Percentiles rank a stretch among this genome's conserved stretches.
Evolutionary conservation across 2,329 filamentous ascomycete genomes (phyloP).

Genomic region (Diplodia corticola): DNA sequence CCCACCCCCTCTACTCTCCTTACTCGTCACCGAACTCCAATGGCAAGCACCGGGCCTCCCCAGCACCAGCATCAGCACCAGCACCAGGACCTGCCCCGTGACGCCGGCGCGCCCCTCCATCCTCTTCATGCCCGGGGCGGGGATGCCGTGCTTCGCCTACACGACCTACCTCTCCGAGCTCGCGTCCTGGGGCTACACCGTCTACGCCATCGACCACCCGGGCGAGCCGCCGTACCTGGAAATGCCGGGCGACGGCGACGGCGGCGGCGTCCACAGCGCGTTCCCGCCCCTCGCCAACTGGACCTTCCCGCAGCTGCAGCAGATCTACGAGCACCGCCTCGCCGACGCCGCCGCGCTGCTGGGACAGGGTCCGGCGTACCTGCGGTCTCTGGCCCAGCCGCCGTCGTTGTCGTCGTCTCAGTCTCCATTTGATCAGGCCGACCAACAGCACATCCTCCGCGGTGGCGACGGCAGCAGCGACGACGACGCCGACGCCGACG

Average conservation of each 20-base stretch:
- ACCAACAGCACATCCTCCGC: too few species aligned
- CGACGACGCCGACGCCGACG: too few species aligned
- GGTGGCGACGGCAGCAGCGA: too few species aligned
- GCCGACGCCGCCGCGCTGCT: slow-evolving; percentile 26
- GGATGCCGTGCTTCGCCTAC: slow-evolving; percentile 22
- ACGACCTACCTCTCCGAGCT: slow-evolving; percentile 26
- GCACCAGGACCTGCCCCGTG: too few species aligned
- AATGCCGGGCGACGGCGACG: slow-evolving; percentile 24
- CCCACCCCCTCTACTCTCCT: not conserved
- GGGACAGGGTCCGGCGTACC: too few species aligned
- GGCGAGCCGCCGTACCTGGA: slow-evolving; percentile 28
- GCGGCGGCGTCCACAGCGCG: slow-evolving; percentile 7
- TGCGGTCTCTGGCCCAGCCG: too few species aligned
- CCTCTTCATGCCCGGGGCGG: slow-evolving; percentile 29
- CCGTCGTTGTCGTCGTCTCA: too few species aligned
- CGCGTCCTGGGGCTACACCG: slow-evolving; percentile 27
- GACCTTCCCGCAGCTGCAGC: not conserved
- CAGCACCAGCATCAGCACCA: slow-evolving; percentile 23
- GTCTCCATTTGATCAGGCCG: too few species aligned
- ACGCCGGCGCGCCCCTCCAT: slow-evolving; percentile 24
- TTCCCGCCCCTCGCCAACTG: not conserved
- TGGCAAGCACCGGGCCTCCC: slow-evolving; percentile 24
- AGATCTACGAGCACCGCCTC: slow-evolving; percentile 28
- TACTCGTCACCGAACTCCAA: slow-evolving; percentile 25
- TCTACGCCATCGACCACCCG: slow-evolving; percentile 29